Evolutionary conservation across 106 monocot species (phyloP).

Genomic region (Dendrobium catenatum): DNA sequence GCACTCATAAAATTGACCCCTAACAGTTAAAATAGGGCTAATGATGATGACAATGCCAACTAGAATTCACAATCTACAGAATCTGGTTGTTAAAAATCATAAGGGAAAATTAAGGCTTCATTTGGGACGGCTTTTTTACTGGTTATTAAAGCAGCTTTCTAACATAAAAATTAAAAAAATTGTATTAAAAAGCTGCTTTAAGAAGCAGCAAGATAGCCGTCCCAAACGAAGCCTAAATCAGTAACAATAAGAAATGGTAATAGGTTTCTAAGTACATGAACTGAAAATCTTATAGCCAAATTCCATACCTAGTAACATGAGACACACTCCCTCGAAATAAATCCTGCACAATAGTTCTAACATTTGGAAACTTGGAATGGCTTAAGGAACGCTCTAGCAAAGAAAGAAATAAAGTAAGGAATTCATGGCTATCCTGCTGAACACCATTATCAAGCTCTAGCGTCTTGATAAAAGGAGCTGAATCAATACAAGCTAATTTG

Average conservation of each 20-base stretch:
- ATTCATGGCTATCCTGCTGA: slow-evolving; percentile 98
- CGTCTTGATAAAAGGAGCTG: slow-evolving; percentile 89
- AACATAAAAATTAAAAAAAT: too few relatives aligned
- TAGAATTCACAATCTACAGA: background rate
- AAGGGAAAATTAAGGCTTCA: background rate
- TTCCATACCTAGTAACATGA: slow-evolving; percentile 77
- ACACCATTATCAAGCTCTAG: slow-evolving; percentile 95
- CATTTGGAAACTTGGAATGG: slow-evolving; percentile 54
- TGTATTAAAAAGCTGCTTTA: too few relatives aligned
- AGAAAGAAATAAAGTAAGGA: slow-evolving; percentile 94
- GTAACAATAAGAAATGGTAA: background rate
- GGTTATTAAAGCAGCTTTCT: too few relatives aligned
- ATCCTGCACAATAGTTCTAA: slow-evolving; percentile 81
- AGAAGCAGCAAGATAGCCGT: too few relatives aligned
- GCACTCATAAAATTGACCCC: background rate
- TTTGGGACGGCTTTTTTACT: too few relatives aligned
- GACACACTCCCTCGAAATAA: slow-evolving; percentile 86
- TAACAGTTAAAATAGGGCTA: background rate
- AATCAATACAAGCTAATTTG: slow-evolving; percentile 86
- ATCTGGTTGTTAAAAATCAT: background rate
- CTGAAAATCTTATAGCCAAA: background rate
- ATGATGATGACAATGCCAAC: background rate
- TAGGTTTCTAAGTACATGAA: background rate
- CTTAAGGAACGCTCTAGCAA: slow-evolving; percentile 71
- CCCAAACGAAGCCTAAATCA: background rate